Evolutionary conservation across 208 protist genomes (phyloP).

Genomic region (Borovskyia barvae): DNA sequence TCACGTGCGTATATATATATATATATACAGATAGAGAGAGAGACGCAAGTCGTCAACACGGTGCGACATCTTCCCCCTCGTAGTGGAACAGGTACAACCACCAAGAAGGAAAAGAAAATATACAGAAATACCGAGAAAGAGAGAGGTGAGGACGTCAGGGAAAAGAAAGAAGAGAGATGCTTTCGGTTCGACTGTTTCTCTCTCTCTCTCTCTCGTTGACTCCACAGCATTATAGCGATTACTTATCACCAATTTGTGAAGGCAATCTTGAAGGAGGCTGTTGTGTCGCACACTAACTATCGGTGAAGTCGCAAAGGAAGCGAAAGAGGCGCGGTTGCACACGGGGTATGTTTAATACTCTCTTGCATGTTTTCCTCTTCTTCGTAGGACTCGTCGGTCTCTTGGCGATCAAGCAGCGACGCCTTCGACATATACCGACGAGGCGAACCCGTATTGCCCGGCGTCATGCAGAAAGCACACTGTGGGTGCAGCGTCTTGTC

Average conservation of each 20-base stretch:
- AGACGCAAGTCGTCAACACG: neutral
- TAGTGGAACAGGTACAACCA: too few relatives aligned
- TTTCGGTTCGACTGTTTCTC: neutral
- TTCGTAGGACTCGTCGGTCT: conserved; percentile 31
- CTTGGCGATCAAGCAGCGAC: conserved; percentile 59
- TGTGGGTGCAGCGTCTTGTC: conserved; percentile 72
- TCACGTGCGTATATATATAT: conserved; percentile 17
- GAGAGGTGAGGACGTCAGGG: too few relatives aligned
- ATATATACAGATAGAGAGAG: conserved; percentile 10
- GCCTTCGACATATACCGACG: conserved; percentile 68
- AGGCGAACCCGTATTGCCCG: conserved; percentile 76
- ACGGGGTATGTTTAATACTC: conserved; percentile 24
- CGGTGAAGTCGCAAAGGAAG: too few relatives aligned
- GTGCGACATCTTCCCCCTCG: neutral
- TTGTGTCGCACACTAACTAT: too few relatives aligned
- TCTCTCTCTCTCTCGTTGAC: neutral
- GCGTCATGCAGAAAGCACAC: conserved; percentile 63
- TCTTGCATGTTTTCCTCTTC: conserved; percentile 30
- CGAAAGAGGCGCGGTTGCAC: too few relatives aligned
- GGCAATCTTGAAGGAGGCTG: too few relatives aligned
- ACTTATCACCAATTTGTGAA: too few relatives aligned
- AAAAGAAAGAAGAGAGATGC: too few relatives aligned
- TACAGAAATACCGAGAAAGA: too few relatives aligned
- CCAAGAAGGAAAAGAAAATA: too few relatives aligned
- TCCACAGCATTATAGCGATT: neutral